Conservation (phyloP, 2,329 filamentous ascomycete genomes). For the Cephalotrichum gorgonifer region DNA sequence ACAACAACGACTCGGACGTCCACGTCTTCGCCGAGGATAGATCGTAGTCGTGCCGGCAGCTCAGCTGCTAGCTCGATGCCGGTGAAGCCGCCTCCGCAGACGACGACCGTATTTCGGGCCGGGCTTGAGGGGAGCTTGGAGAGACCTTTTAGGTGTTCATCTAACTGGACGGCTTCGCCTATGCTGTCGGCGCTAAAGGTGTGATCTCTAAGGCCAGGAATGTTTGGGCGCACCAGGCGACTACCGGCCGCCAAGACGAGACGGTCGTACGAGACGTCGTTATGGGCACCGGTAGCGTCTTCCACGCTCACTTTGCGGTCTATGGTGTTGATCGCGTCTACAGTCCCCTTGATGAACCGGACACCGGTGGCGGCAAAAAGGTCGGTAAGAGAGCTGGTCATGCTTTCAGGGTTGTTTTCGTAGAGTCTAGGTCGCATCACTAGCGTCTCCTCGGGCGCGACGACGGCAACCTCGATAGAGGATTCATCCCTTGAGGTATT, state of each 20-base stretch:
- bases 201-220: conserved; percentile 19
- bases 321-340: conserved; percentile 11
- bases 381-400: conserved; percentile 11
- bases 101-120: conserved; percentile 21
- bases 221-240: conserved; percentile 15
- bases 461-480: conserved; percentile 16
- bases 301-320: conserved; percentile 10
- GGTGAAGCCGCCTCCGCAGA: conserved; percentile 24
- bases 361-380: conserved; percentile 18
- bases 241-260: conserved; percentile 27
- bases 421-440: conserved; percentile 23
- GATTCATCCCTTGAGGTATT: conserved; percentile 4
- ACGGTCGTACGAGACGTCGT: conserved; percentile 17
- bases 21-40: conserved; percentile 7
- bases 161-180: conserved; percentile 13
- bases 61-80: conserved; percentile 21
- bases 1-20: conserved; percentile 16
- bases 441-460: conserved; percentile 20
- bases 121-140: conserved; percentile 11
- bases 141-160: conserved; percentile 18
- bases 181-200: conserved; percentile 23
- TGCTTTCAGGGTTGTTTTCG: conserved; percentile 16
- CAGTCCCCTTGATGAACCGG: conserved; percentile 15
- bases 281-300: conserved; percentile 2
- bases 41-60: conserved; percentile 16